Conservation (phyloP, 2,329 filamentous ascomycete species). For the Boeremia exigua region DNA sequence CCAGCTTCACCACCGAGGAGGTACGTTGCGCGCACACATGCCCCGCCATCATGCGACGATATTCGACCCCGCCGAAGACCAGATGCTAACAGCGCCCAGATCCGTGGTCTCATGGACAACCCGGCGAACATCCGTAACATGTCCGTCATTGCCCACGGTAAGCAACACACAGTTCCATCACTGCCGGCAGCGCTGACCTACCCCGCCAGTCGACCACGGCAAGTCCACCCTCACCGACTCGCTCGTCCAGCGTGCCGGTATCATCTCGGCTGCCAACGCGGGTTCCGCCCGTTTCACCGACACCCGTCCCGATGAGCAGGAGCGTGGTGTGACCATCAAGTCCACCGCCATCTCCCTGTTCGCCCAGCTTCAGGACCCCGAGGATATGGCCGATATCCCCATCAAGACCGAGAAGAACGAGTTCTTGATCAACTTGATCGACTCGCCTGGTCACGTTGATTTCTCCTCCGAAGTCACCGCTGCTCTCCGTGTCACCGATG, state of each 20-base stretch:
- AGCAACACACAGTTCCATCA: conserved; percentile 33
- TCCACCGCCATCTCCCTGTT: conserved; percentile 99
- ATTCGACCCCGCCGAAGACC: conserved; percentile 13
- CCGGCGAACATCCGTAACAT: conserved; percentile 85
- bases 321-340: conserved; percentile 99
- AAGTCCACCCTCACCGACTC: conserved; percentile 99
- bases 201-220: conserved; percentile 84
- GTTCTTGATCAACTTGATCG: conserved; percentile 99
- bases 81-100: conserved; percentile 57
- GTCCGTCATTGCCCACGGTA: conserved; percentile 99
- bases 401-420: conserved; percentile 89
- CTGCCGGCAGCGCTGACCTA: conserved; percentile 30
- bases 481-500: conserved; percentile 99
- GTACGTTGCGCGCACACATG: conserved; percentile 55
- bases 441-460: conserved; percentile 99
- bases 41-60: conserved; percentile 25
- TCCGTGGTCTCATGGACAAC: conserved; percentile 80
- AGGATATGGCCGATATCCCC: conserved; percentile 94
- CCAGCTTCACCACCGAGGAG: conserved; percentile 97
- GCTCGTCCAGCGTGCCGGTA: conserved; percentile 98
- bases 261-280: conserved; percentile 97
- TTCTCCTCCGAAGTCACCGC: conserved; percentile 99
- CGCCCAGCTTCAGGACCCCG: conserved; percentile 77
- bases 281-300: conserved; percentile 96
- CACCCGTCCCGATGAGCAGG: conserved; percentile 96